Percentiles rank a stretch among this genome's conserved stretches.
Evolutionary conservation across 164 flowering plant genomes (phyloP).

Genomic region (Euptelea pleiosperma): DNA sequence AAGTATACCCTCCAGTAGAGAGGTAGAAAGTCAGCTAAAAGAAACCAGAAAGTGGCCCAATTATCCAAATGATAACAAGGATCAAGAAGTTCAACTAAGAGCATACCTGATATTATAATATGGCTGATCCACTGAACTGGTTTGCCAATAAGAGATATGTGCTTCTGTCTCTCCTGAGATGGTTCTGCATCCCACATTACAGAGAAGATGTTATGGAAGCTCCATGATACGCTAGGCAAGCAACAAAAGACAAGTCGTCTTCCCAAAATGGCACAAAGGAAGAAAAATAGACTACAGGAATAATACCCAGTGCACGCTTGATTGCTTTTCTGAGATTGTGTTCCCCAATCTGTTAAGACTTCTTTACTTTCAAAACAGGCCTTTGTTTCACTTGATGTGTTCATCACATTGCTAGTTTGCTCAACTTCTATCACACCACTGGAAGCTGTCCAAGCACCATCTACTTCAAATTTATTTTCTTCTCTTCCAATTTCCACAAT

Average conservation of each 20-base stretch:
- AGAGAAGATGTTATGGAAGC: no score
- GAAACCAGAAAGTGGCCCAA: neutral
- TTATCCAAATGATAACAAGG: neutral
- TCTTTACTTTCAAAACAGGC: constrained; percentile 19
- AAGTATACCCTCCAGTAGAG: no score
- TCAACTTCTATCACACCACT: constrained; percentile 14
- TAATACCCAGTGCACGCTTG: constrained; percentile 40
- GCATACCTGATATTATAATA: constrained; percentile 48
- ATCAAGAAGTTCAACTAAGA: neutral
- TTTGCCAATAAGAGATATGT: constrained; percentile 31
- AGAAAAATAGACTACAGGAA: neutral
- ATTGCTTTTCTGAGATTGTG: constrained; percentile 15
- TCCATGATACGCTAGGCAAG: neutral
- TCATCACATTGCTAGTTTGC: constrained; percentile 16
- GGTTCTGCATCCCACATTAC: constrained; percentile 21
- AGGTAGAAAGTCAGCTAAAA: no score
- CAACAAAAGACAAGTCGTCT: neutral
- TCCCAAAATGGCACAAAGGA: neutral
- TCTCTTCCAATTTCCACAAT: constrained; percentile 46
- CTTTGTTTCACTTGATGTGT: constrained; percentile 23
- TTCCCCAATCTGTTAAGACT: constrained; percentile 19
- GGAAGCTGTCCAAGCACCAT: constrained; percentile 9
- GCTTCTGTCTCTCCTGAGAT: constrained; percentile 30
- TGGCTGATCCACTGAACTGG: constrained; percentile 31
- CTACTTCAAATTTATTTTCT: constrained; percentile 22